phyloP scores from a whole-genome alignment of 139 green algal genomes.

The Tetratostichococcus sp. region DNA sequence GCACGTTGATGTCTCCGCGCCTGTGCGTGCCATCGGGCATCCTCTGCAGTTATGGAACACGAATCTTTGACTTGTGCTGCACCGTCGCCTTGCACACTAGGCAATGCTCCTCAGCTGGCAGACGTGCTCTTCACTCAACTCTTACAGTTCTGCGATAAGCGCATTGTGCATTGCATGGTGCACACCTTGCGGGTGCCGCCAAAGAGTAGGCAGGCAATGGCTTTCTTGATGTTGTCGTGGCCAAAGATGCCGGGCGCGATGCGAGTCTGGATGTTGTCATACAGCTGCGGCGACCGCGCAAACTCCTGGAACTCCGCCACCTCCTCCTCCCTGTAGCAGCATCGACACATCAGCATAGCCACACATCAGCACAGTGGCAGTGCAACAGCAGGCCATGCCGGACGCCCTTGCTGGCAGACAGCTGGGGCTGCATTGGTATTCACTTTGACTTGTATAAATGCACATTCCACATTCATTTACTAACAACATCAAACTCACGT shows the following conservation, averaged over 20 bases:
- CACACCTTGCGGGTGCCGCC: slow-evolving; percentile 86
- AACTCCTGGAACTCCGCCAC: slow-evolving; percentile 86
- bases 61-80: no score
- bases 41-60: slow-evolving; percentile 44
- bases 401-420: no score
- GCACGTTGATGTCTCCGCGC: slow-evolving; percentile 97
- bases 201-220: slow-evolving; percentile 94
- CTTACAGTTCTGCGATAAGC: no score
- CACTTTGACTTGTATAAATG: no score
- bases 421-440: no score
- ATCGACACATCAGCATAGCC: not conserved
- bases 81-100: no score
- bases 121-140: no score
- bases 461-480: no score
- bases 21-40: slow-evolving; percentile 82
- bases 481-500: slow-evolving; percentile 49
- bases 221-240: slow-evolving; percentile 90
- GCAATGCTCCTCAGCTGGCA: no score
- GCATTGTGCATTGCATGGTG: not conserved
- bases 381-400: no score
- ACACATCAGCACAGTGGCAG: no score
- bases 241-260: slow-evolving; percentile 98
- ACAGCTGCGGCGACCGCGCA: slow-evolving; percentile 60
- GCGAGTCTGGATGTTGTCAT: slow-evolving; percentile 59
- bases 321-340: slow-evolving; percentile 51